Percentiles rank a stretch among this genome's conserved stretches.
Evolutionary conservation across 768 basidiomycete genomes (phyloP).

Genomic region (Mycena olivaceomarginata): DNA sequence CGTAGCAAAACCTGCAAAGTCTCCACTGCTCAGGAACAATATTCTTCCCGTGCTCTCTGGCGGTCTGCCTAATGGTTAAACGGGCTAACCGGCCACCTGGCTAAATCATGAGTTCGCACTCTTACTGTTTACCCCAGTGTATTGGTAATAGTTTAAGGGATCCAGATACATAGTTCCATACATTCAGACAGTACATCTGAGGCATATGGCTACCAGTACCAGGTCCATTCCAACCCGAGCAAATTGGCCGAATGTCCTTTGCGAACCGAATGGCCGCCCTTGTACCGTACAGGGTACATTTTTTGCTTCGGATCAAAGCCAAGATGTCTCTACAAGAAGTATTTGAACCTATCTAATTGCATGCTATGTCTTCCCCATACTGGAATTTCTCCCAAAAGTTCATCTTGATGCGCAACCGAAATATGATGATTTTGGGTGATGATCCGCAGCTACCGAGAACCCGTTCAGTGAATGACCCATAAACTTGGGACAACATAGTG

Average conservation of each 20-base stretch:
- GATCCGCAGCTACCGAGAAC: too few species aligned
- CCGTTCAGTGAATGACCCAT: too few species aligned
- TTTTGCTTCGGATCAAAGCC: not conserved
- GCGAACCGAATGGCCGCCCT: not conserved
- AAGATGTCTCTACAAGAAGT: not conserved
- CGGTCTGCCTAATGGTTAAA: too few species aligned
- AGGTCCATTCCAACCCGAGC: not conserved
- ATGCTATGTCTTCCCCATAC: not conserved
- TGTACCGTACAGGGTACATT: not conserved
- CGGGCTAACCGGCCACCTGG: too few species aligned
- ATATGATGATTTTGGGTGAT: too few species aligned
- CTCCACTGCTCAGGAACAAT: too few species aligned
- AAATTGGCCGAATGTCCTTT: not conserved
- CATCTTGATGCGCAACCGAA: too few species aligned
- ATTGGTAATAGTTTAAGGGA: not conserved
- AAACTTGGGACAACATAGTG: too few species aligned
- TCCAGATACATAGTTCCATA: constrained; percentile 10
- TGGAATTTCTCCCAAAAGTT: too few species aligned
- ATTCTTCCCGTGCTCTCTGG: too few species aligned
- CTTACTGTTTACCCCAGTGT: not conserved
- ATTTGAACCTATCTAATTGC: not conserved
- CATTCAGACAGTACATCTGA: too few species aligned
- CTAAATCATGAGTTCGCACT: not conserved
- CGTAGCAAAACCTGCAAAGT: too few species aligned
- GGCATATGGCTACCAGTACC: not conserved